Percentiles rank a stretch among this genome's conserved stretches.
Conservation (phyloP, 164 flowering plant genomes). For the Macadamia integrifolia region DNA sequence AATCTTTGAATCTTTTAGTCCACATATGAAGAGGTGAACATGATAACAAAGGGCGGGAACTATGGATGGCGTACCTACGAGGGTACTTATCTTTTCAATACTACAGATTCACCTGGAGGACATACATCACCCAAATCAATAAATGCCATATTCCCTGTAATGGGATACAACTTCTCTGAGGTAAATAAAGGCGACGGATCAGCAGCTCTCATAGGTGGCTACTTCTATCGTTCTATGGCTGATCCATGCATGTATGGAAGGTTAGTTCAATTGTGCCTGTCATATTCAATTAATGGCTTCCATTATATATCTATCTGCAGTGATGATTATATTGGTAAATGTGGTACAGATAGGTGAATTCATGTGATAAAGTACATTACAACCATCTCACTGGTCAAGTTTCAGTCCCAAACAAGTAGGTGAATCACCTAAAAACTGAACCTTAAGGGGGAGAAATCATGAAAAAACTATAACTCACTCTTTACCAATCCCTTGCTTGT, state of each 20-base stretch:
- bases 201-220: slow-evolving; percentile 84
- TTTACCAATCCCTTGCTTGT: too few relatives aligned
- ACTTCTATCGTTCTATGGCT: slow-evolving; percentile 57
- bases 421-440: too few relatives aligned
- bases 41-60: slow-evolving; percentile 77
- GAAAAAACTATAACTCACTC: too few relatives aligned
- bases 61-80: slow-evolving; percentile 87
- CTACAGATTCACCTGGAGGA: slow-evolving; percentile 52
- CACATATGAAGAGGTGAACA: slow-evolving; percentile 71
- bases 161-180: slow-evolving; percentile 74
- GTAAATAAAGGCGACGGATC: slow-evolving; percentile 57
- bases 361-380: too few relatives aligned
- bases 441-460: too few relatives aligned
- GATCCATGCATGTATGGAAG: slow-evolving; percentile 91
- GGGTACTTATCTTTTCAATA: slow-evolving; percentile 43
- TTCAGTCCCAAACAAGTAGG: too few relatives aligned
- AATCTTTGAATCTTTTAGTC: neutral
- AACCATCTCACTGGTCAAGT: too few relatives aligned
- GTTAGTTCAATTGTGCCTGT: slow-evolving; percentile 29
- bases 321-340: too few relatives aligned
- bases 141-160: slow-evolving; percentile 58
- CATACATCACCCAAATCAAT: slow-evolving; percentile 47
- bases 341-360: too few relatives aligned
- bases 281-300: neutral
- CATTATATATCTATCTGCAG: too few relatives aligned